These are phyloP conservation scores for Glycine soja DNA, from an alignment of 306 rosid species.

Conservation along the genomic window DNA sequence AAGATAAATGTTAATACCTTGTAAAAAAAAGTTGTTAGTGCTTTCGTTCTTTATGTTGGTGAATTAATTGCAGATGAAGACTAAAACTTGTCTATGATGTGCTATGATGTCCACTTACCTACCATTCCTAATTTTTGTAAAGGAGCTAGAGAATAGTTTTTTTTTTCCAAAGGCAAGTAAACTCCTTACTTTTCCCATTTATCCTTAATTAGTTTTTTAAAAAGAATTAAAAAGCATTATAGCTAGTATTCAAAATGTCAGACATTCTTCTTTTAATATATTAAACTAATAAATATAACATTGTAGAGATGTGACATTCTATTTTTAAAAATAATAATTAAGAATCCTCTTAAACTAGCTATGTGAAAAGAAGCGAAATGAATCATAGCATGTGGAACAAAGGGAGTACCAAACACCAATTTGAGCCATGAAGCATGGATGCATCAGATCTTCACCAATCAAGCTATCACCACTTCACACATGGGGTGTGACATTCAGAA, in stretches of 20 bases:
- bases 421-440: constrained; percentile 75
- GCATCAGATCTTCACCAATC: constrained; percentile 81
- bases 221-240: neutral
- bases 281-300: no score
- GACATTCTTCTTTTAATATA: neutral
- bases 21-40: neutral
- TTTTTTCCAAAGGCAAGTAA: neutral
- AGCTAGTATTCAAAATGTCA: neutral
- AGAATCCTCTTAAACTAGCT: neutral
- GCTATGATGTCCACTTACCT: neutral
- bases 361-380: neutral
- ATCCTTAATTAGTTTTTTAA: neutral
- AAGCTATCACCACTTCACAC: constrained; percentile 67
- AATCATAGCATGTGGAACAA: neutral
- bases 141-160: neutral
- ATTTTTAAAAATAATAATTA: neutral
- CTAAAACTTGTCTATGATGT: neutral
- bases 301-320: neutral
- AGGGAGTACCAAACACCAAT: constrained; percentile 51
- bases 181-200: neutral
- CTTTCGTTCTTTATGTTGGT: neutral
- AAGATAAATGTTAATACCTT: no score
- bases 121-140: neutral
- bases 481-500: constrained; percentile 81
- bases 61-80: neutral